Evolutionary conservation across 2,329 filamentous ascomycete species (phyloP).

Genomic region (Xylariaceae sp.): DNA sequence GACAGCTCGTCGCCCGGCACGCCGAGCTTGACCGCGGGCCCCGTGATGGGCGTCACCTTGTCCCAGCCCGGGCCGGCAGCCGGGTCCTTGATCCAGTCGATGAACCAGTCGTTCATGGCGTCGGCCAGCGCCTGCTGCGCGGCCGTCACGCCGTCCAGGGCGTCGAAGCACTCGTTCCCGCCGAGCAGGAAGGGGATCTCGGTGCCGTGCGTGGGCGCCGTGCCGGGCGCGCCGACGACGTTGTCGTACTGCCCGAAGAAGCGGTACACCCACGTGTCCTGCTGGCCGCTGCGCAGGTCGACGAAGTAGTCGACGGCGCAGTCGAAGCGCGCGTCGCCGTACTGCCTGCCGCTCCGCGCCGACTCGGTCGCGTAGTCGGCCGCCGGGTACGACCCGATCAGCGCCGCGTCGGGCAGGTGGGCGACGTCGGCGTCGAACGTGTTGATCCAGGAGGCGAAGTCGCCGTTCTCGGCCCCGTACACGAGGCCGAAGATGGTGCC

Average conservation of each 20-base stretch:
- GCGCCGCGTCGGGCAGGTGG: constrained; percentile 26
- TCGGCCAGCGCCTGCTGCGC: constrained; percentile 33
- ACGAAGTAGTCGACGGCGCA: constrained; percentile 32
- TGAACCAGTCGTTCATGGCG: constrained; percentile 34
- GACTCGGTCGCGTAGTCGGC: constrained; percentile 29
- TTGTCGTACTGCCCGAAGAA: constrained; percentile 36
- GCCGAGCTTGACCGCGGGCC: constrained; percentile 25
- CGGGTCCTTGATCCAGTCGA: constrained; percentile 36
- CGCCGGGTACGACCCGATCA: constrained; percentile 27
- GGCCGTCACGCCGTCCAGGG: constrained; percentile 24
- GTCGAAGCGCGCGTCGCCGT: constrained; percentile 38
- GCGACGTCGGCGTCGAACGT: constrained; percentile 32
- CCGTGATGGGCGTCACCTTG: constrained; percentile 22
- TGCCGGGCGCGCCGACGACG: constrained; percentile 27
- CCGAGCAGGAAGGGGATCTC: constrained; percentile 39
- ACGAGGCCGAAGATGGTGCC: constrained; percentile 30
- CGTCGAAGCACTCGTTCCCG: constrained; percentile 34
- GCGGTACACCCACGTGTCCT: constrained; percentile 35
- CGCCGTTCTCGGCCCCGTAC: constrained; percentile 23
- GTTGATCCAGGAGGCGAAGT: constrained; percentile 24
- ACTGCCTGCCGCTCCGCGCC: constrained; percentile 33
- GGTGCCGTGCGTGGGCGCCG: constrained; percentile 29
- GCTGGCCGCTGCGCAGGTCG: constrained; percentile 28
- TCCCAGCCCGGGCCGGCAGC: constrained; percentile 33
- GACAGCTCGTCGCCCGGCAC: constrained; percentile 27